Conservation (phyloP, 148 eudicot genomes). For the Rhododendron henanense region DNA sequence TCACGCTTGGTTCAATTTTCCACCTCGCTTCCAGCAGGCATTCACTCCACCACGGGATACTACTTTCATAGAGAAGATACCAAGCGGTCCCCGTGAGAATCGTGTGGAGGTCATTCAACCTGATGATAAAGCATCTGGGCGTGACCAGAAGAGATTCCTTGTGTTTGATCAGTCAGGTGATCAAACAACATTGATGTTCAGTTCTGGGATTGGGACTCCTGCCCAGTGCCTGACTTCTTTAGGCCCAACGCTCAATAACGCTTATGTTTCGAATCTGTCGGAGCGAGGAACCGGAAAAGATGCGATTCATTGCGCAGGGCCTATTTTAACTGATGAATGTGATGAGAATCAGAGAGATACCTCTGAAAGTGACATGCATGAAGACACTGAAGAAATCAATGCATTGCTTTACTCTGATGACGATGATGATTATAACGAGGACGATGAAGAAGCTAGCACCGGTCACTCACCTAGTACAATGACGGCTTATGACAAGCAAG, state of each 20-base stretch:
- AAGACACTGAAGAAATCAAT: conserved; percentile 83
- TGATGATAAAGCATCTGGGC: conserved; percentile 10
- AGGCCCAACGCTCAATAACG: conserved; percentile 29
- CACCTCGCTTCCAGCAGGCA: conserved; percentile 47
- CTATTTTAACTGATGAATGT: conserved; percentile 33
- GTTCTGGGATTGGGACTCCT: conserved; percentile 46
- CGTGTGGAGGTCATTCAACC: conserved; percentile 9
- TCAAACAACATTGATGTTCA: conserved; percentile 66
- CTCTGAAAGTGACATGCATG: conserved; percentile 56
- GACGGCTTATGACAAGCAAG: conserved; percentile 41
- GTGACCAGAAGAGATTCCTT: conserved; percentile 59
- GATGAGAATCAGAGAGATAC: conserved; percentile 28
- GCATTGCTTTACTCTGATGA: conserved; percentile 89
- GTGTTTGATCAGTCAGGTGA: conserved; percentile 87
- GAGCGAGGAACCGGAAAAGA: conserved; percentile 21
- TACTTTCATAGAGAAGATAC: conserved; percentile 7
- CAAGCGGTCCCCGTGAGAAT: conserved; percentile 17
- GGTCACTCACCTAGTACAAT: conserved; percentile 83
- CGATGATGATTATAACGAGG: conserved; percentile 43
- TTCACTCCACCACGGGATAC: conserved; percentile 27
- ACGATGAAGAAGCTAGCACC: conserved; percentile 75
- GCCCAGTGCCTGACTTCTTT: conserved; percentile 29
- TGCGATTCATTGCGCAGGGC: conserved; percentile 18
- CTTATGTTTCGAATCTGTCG: conserved; percentile 12
- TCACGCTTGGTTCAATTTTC: conserved; percentile 43